Conservation (phyloP, 140 eudicot species). For the Senecio squalidus region DNA sequence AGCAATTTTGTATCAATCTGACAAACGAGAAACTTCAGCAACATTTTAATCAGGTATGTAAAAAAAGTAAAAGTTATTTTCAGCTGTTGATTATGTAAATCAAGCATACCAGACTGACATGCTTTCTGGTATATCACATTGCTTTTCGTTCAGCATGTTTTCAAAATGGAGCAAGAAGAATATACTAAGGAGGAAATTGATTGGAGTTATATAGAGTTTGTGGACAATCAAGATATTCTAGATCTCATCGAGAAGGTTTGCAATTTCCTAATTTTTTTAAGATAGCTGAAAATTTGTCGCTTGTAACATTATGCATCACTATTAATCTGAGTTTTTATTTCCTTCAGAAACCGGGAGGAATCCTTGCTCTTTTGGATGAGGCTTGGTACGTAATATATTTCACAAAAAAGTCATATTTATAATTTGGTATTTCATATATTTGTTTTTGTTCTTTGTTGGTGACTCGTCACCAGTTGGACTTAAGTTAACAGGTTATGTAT, state of each 20-base stretch:
- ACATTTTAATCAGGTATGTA: conserved; percentile 93
- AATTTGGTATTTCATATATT: not conserved
- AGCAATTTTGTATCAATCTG: conserved; percentile 95
- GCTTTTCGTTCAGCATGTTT: conserved; percentile 81
- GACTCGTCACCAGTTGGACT: conserved; percentile 1
- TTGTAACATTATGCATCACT: conserved; percentile 3
- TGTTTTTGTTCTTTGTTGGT: conserved; percentile 9
- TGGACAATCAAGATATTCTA: conserved; percentile 90
- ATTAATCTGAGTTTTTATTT: conserved; percentile 8
- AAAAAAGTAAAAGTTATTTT: conserved; percentile 2
- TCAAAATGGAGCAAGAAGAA: conserved; percentile 99
- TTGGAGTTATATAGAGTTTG: conserved; percentile 96
- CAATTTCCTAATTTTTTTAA: no score
- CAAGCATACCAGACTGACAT: conserved; percentile 22
- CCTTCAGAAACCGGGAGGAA: conserved; percentile 96
- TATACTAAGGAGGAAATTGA: conserved; percentile 87
- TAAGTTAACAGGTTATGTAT: conserved; percentile 8
- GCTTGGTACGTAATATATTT: conserved; percentile 75
- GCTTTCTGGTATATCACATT: conserved; percentile 16
- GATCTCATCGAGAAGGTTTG: conserved; percentile 99
- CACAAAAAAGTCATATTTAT: not conserved
- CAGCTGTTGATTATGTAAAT: conserved; percentile 8
- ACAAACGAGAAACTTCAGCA: conserved; percentile 99
- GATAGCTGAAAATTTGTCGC: conserved; percentile 6
- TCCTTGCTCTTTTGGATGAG: conserved; percentile 94